Evolutionary conservation across 805 yeast species (phyloP).

Genomic region (Yarrowia sp.): DNA sequence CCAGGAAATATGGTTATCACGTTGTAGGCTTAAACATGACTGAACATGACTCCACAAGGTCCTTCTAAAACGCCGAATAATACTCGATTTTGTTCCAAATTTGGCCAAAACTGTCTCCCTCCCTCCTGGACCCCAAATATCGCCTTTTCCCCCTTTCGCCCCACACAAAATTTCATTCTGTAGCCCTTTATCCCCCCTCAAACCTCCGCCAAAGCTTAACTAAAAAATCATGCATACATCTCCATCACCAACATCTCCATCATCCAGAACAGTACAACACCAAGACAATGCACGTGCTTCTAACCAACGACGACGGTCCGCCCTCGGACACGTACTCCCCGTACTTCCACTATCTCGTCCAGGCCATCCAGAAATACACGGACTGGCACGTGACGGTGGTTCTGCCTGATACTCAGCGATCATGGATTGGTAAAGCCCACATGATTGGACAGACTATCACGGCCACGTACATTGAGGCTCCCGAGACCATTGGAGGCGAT

Average conservation of each 20-base stretch:
- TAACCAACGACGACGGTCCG: slow-evolving; percentile 97
- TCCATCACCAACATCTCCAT: neutral
- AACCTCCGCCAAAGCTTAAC: neutral
- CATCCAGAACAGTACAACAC: neutral
- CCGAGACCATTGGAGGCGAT: slow-evolving; percentile 28
- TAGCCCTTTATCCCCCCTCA: too few species aligned
- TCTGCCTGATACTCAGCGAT: slow-evolving; percentile 76
- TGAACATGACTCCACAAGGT: too few species aligned
- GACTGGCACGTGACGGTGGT: slow-evolving; percentile 84
- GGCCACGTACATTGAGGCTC: slow-evolving; percentile 40
- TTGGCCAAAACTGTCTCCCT: too few species aligned
- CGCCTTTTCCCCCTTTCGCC: too few species aligned
- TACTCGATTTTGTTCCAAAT: too few species aligned
- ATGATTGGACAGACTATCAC: slow-evolving; percentile 55
- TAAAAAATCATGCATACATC: neutral
- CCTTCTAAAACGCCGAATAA: too few species aligned
- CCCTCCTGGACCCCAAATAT: too few species aligned
- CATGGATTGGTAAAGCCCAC: slow-evolving; percentile 98
- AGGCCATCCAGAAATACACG: slow-evolving; percentile 58
- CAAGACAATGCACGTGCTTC: slow-evolving; percentile 1
- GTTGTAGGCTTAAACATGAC: too few species aligned
- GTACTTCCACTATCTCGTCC: slow-evolving; percentile 75
- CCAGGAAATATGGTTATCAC: too few species aligned
- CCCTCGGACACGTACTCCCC: slow-evolving; percentile 76
- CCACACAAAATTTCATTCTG: too few species aligned